Percentiles rank a stretch among this genome's conserved stretches.
Conservation (phyloP, 176 grass and related monocot genomes). For the Cymbopogon citratus region DNA sequence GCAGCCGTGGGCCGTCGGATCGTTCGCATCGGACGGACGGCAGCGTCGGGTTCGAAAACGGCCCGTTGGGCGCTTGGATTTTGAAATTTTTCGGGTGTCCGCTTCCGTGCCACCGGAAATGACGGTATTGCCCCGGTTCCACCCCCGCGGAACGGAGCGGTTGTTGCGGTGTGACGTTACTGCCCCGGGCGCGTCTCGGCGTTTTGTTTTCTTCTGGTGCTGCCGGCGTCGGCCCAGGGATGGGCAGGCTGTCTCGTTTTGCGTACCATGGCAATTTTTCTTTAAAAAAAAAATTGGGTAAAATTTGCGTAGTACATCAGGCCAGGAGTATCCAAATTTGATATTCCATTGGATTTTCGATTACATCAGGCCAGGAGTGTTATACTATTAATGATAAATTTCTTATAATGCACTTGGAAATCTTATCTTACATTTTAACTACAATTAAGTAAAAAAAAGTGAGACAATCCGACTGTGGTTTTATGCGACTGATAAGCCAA, state of each 20-base stretch:
- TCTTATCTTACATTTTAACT: too few relatives aligned
- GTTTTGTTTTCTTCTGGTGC: neutral
- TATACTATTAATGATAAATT: too few relatives aligned
- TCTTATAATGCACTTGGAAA: too few relatives aligned
- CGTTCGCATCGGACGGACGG: conserved; percentile 31
- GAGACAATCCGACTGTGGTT: too few relatives aligned
- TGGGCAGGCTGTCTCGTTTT: neutral
- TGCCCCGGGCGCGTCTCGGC: neutral
- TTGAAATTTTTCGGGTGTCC: conserved; percentile 43
- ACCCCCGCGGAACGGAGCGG: neutral
- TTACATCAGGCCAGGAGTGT: neutral
- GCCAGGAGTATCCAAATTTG: too few relatives aligned
- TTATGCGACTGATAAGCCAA: too few relatives aligned
- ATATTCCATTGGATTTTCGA: too few relatives aligned
- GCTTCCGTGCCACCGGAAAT: neutral
- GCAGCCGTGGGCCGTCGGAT: conserved; percentile 39
- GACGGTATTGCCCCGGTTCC: conserved; percentile 26
- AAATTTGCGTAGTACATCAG: too few relatives aligned
- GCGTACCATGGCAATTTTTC: neutral
- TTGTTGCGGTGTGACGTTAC: neutral
- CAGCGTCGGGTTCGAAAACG: conserved; percentile 28
- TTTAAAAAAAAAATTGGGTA: too few relatives aligned
- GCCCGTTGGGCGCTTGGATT: conserved; percentile 39
- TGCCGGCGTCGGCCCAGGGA: neutral
- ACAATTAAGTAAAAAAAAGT: too few relatives aligned